These are phyloP conservation scores for Chaetomium globosum DNA, from an alignment of 2,329 filamentous ascomycete genomes.

Conservation along the genomic window DNA sequence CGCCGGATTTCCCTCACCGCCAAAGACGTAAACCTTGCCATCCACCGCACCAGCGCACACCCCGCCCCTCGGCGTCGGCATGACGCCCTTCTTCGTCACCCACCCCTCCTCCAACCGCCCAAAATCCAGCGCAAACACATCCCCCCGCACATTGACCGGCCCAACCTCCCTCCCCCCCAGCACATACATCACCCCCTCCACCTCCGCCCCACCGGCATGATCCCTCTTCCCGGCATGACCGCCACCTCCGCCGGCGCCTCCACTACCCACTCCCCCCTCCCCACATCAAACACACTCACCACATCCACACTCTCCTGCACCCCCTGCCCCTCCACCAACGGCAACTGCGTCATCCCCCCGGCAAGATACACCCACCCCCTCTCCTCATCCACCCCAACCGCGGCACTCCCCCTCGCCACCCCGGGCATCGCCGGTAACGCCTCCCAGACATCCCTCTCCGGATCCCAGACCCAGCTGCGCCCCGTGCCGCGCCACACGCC, in stretches of 20 bases:
- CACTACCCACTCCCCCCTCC: background rate
- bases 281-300: conserved; percentile 1
- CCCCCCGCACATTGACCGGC: conserved; percentile 3
- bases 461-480: background rate
- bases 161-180: conserved; percentile 1
- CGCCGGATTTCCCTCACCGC: background rate
- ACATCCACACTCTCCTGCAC: conserved; percentile 9
- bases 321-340: background rate
- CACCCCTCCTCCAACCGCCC: conserved; percentile 7
- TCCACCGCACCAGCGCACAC: conserved; percentile 2
- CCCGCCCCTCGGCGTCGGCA: conserved; percentile 10
- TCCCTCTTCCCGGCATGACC: background rate
- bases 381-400: background rate
- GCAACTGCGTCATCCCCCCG: conserved; percentile 1
- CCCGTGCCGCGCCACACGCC: conserved; percentile 5
- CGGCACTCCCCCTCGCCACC: background rate
- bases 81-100: background rate
- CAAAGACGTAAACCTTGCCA: conserved; percentile 7
- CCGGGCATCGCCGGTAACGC: background rate
- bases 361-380: background rate
- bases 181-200: conserved; percentile 9
- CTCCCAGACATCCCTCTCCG: background rate
- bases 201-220: background rate
- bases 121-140: conserved; percentile 11
- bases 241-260: background rate